These are phyloP conservation scores for Flaveria robusta DNA, from an alignment of 129 eudicot species.

Conservation along the genomic window DNA sequence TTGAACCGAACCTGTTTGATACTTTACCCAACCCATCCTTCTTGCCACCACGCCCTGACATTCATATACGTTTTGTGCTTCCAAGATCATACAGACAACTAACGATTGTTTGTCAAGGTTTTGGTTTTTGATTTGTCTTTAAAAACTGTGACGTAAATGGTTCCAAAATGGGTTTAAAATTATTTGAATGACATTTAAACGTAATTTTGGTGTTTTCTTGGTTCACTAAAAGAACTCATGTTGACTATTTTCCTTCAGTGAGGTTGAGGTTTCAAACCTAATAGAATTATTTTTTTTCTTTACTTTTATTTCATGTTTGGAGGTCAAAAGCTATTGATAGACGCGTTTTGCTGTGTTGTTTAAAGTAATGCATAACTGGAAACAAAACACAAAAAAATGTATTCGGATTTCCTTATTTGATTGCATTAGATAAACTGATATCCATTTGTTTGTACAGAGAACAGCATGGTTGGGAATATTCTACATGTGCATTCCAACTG, in stretches of 20 bases:
- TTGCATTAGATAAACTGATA: constrained; percentile 13
- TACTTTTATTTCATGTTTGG: not conserved
- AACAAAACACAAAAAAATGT: not conserved
- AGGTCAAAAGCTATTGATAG: not conserved
- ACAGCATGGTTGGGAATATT: constrained; percentile 93
- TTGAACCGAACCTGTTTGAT: not conserved
- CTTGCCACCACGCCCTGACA: not conserved
- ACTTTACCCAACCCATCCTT: not conserved
- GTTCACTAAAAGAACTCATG: not conserved
- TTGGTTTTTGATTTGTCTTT: not conserved
- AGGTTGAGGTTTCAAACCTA: not conserved
- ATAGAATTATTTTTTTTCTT: not conserved
- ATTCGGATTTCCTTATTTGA: not conserved
- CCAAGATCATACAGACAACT: not conserved
- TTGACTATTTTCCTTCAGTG: not conserved
- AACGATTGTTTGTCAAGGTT: not conserved
- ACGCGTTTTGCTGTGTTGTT: not conserved
- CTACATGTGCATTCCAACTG: constrained; percentile 97
- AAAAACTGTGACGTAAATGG: not conserved
- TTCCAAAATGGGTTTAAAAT: not conserved
- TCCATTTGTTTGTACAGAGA: constrained; percentile 48
- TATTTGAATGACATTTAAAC: not conserved
- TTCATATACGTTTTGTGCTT: not conserved
- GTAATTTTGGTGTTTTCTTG: not conserved
- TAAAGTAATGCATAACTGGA: not conserved